Evolutionary conservation across 345 rosid species (phyloP), one percentile per base, ranked within the genome.

Genomic region (Hypericum androsaemum): DNA sequence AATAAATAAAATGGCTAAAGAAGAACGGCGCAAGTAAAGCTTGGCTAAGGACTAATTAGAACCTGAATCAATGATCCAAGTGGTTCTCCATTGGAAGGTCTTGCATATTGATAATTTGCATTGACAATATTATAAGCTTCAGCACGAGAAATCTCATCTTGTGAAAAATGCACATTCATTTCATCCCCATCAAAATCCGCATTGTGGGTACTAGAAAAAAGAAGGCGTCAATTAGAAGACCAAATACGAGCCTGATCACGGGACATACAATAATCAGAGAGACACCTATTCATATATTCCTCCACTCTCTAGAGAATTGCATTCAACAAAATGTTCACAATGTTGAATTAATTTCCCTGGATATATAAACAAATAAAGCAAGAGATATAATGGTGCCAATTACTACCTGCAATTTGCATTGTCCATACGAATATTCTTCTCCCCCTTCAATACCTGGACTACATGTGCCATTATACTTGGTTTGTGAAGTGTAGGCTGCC

Each of bases 111-210:
- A 58, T 92, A 80, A 68, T 92, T 92, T 57, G 98, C 98, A 78
- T 92, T 88, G 37, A 88, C 98, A 65, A 92, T 83, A 77, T 92
- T 88, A 75, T 88, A 92, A 12, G 80, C 98, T 78, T 92, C 98
- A 44, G 98, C 86, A 50, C 98, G 96, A 66, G 96, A 88, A 62
- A 92, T 77, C 67, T 92, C 95, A 80, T 92, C 98, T 92, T 92
- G 98, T 47, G 98, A 95, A 49, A 92, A 92, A 78, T 92, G 98
- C 62, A 92, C 98, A 77, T 92, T 92, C 92, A 92, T 92, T 77
- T 92, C 98, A 78, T 92, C 98, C 53, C 98, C 98, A 64, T 92
- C 98, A 81, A 92, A 92, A 71, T 92, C 98, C 59, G 98, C 98
- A 73, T 92, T 92, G 74, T 92, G 87, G 28, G 98, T 92, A 64